These are phyloP conservation scores for Globisporangium apiculatum DNA, from an alignment of 352 stramenopile genomes.

Conservation along the genomic window DNA sequence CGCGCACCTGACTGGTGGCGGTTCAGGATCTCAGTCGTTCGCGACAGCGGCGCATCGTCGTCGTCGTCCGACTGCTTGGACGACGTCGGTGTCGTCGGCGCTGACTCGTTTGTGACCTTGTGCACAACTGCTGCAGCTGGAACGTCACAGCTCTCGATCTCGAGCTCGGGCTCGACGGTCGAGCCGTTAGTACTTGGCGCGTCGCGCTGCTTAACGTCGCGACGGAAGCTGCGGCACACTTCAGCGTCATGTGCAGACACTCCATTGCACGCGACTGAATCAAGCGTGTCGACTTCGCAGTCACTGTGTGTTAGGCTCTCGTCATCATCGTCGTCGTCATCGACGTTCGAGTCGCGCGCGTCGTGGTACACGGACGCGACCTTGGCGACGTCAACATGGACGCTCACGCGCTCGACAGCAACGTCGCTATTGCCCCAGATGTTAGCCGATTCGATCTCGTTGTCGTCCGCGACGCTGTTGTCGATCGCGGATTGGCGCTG, in stretches of 20 bases:
- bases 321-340: background rate
- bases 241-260: background rate
- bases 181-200: background rate
- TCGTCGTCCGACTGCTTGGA: background rate
- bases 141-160: constrained; percentile 23
- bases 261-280: too few relatives aligned
- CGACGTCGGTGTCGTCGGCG: background rate
- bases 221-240: background rate
- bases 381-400: constrained; percentile 7
- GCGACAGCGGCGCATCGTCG: constrained; percentile 7
- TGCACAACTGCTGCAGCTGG: background rate
- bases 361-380: constrained; percentile 8
- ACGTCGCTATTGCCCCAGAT: constrained; percentile 8
- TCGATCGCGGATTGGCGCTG: too few relatives aligned
- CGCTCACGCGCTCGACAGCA: constrained; percentile 17
- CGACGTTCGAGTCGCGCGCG: background rate
- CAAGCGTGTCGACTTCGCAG: too few relatives aligned
- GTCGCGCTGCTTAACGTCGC: background rate
- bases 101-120: background rate
- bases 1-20: constrained; percentile 3
- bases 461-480: too few relatives aligned
- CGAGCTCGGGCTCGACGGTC: constrained; percentile 33
- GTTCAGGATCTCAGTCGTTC: constrained; percentile 10
- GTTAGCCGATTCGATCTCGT: constrained; percentile 5
- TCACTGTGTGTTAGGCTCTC: too few relatives aligned